Evolutionary conservation across 352 stramenopile species (phyloP).

Genomic region (Stramenopiles sp.): DNA sequence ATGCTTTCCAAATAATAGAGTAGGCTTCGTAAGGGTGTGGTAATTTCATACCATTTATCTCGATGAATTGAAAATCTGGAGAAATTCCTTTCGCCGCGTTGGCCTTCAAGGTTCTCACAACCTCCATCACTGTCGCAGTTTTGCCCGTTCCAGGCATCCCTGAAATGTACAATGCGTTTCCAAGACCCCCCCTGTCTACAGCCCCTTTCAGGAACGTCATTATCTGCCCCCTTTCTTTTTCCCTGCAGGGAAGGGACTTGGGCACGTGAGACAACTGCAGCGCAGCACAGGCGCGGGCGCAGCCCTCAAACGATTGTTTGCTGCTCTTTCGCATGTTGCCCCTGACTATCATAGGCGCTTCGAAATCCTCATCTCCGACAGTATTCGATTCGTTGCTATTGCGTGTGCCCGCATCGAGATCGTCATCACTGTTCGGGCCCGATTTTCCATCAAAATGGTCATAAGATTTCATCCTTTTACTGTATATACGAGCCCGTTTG

Average conservation of each 20-base stretch:
- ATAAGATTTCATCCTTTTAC: not conserved
- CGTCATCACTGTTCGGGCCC: not conserved
- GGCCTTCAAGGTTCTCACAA: conserved; percentile 30
- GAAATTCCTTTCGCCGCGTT: conserved; percentile 22
- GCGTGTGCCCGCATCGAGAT: not conserved
- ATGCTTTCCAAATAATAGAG: conserved; percentile 36
- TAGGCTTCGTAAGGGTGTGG: conserved; percentile 44
- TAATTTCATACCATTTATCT: conserved; percentile 52
- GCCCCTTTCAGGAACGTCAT: conserved; percentile 18
- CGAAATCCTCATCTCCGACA: not conserved
- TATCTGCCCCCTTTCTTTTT: conserved; percentile 21
- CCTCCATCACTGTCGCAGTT: conserved; percentile 40
- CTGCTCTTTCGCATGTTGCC: not conserved
- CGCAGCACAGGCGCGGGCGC: conserved; percentile 9
- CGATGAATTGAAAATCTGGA: conserved; percentile 37
- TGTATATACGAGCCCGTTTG: not conserved
- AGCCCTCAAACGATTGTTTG: conserved; percentile 14
- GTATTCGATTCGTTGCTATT: not conserved
- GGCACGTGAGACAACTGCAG: conserved; percentile 24
- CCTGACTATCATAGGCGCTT: no score
- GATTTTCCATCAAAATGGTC: conserved; percentile 5
- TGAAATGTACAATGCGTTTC: conserved; percentile 25
- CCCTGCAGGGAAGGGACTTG: conserved; percentile 19
- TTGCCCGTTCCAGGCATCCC: conserved; percentile 35
- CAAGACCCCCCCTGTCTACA: conserved; percentile 13